A percentile compares a stretch with the other conserved stretches of the same genome.
Conservation (phyloP, 1,139 yeast species). For the Petasospora rhodanensis region DNA sequence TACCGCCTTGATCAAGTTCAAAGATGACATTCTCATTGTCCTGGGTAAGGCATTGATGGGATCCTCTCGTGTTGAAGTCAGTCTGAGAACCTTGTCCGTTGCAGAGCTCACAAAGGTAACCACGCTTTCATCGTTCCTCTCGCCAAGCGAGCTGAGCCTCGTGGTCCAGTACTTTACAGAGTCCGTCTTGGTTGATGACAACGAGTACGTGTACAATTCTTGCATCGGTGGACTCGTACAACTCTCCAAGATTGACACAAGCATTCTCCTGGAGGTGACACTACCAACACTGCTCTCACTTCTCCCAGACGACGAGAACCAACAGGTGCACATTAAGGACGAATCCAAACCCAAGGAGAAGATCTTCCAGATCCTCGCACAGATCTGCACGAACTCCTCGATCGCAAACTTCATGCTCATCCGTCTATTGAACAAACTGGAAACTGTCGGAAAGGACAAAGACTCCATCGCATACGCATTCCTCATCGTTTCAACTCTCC, state of each 20-base stretch:
- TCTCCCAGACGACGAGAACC: conserved; percentile 39
- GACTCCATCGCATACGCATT: conserved; percentile 13
- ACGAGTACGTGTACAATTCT: conserved; percentile 37
- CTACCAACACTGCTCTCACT: conserved; percentile 55
- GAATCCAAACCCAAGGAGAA: conserved; percentile 31
- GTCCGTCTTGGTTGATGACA: conserved; percentile 45
- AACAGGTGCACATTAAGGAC: conserved; percentile 21
- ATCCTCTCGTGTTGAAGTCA: conserved; percentile 60
- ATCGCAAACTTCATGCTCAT: conserved; percentile 47
- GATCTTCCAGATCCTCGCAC: conserved; percentile 34
- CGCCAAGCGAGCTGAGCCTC: conserved; percentile 51
- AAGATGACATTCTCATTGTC: conserved; percentile 63
- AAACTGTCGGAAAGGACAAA: conserved; percentile 9
- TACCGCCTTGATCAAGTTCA: conserved; percentile 40
- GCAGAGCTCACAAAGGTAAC: conserved; percentile 58
- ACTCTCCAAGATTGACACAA: conserved; percentile 36
- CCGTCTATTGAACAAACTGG: conserved; percentile 44
- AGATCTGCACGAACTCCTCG: conserved; percentile 41
- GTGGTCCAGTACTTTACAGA: conserved; percentile 67
- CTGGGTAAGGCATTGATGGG: conserved; percentile 65
- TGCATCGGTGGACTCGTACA: conserved; percentile 51
- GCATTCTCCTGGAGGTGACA: conserved; percentile 51
- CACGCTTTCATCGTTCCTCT: conserved; percentile 42
- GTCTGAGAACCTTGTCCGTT: conserved; percentile 62
- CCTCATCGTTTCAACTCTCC: conserved; percentile 17